Evolutionary conservation across 2,329 filamentous ascomycete genomes (phyloP), one percentile per base, ranked within the genome.

Genomic region (Cladosporium sp.): DNA sequence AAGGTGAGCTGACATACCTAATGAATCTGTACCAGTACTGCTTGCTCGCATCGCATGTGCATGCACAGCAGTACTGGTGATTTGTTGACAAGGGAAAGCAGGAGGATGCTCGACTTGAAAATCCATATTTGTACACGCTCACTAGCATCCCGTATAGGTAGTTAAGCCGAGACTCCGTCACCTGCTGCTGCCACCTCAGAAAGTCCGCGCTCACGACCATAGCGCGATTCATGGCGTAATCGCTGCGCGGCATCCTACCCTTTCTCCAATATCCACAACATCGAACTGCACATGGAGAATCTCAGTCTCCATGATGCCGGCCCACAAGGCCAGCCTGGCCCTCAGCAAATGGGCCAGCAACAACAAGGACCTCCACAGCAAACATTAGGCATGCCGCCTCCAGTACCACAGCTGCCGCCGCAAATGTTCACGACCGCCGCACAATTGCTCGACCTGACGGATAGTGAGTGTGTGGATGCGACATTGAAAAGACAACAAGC

Each of bases 381-480:
- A 37, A 49, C 42, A 45, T 30, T 56, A 56, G 54, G 54, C 54
- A 63, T 63, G 63, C 66, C 69, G 25, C 75, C 76, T 37, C 72
- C 72, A 47, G 74, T 78, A 5, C 82, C 84, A 63, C 88, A 90
- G 75, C 79, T 93, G 39, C 90, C 90, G 14, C 92, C 92, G 60
- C 93, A 99, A 80, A 97, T 97, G 88, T 99, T 99, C 78, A 96
- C 94, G 17, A 99, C 94, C 34, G 94, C 94, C 34, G 92, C 94
- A 57, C 94, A 97, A 79, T 81, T 99, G 60, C 80, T 99, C 60
- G 94, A 99, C 74, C 82, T 99, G 70, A 97, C 94, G 68, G 94
- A 99, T 79, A 99, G 93, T 97, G 85, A 80, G 66, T 67, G 42
- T 42, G 51, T 19, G 42, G 38, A 89, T 60, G 47, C 51, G 61